Conservation (phyloP, 129 eudicot species). For the Ambrosia artemisiifolia region DNA sequence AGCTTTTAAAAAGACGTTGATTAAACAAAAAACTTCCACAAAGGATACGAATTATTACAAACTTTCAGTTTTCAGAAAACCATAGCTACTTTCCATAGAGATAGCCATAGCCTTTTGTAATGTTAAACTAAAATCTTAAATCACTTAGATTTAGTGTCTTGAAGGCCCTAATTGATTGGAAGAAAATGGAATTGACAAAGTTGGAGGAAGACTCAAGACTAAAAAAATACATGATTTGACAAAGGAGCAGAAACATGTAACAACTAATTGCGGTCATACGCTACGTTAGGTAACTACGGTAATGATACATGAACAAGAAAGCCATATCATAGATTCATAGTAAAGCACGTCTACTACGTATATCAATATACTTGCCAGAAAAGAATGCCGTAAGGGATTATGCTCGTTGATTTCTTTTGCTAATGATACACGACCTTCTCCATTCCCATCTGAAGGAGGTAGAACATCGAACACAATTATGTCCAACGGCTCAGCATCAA, state of each 20-base stretch:
- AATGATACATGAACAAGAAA: constrained; percentile 7
- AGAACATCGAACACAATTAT: constrained; percentile 92
- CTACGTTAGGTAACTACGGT: not conserved
- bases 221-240: not conserved
- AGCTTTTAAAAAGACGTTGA: not conserved
- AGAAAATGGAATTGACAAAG: not conserved
- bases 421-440: constrained; percentile 74
- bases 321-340: not conserved
- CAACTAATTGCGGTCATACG: not conserved
- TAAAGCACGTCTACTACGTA: not conserved
- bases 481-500: constrained; percentile 82
- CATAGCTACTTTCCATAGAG: constrained; percentile 7
- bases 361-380: constrained; percentile 52
- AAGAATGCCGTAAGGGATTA: constrained; percentile 91
- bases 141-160: not conserved
- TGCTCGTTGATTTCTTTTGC: constrained; percentile 83
- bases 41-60: not conserved
- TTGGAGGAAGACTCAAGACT: constrained; percentile 12
- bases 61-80: constrained; percentile 1
- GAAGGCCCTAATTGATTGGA: not conserved
- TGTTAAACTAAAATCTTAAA: not conserved
- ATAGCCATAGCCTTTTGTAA: not conserved
- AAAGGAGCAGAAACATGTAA: constrained; percentile 7
- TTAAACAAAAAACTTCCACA: not conserved
- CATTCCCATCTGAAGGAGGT: constrained; percentile 85